Evolutionary conservation across 768 basidiomycete species (phyloP).

Genomic region (Cystobasidium onofrii): DNA sequence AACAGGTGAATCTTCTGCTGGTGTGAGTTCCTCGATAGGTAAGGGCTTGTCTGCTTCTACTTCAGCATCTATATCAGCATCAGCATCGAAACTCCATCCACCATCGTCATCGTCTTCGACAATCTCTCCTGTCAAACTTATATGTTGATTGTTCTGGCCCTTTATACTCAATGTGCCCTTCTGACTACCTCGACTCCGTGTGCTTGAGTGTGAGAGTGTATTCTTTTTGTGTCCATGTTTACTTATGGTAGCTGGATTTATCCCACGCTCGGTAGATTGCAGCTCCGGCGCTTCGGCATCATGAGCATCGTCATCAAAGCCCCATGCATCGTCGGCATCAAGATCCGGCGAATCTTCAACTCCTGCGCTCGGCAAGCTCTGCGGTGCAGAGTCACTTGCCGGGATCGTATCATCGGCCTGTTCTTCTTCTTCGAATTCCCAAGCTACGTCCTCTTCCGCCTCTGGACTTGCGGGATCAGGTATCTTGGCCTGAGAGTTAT

Average conservation of each 20-base stretch:
- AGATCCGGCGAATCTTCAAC: constrained; percentile 4
- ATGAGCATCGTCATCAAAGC: constrained; percentile 1
- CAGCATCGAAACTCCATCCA: constrained; percentile 45
- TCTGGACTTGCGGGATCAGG: neutral
- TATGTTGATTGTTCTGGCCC: neutral
- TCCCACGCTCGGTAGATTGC: too few species aligned
- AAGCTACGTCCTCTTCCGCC: constrained; percentile 33
- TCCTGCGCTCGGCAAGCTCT: neutral
- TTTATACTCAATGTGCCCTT: neutral
- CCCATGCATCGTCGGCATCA: constrained; percentile 21
- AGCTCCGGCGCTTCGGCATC: too few species aligned
- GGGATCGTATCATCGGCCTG: too few species aligned
- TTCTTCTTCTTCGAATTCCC: constrained; percentile 36
- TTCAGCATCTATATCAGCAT: neutral
- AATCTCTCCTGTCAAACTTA: constrained; percentile 21
- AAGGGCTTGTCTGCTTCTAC: too few species aligned
- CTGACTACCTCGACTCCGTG: neutral
- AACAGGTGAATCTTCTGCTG: neutral
- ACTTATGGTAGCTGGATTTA: too few species aligned
- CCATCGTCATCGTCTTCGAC: constrained; percentile 40
- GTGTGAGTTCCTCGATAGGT: neutral
- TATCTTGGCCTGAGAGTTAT: neutral
- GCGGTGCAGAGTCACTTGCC: too few species aligned
- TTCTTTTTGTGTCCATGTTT: neutral
- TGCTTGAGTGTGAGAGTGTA: neutral